Percentiles rank a stretch among this genome's conserved stretches.
Conservation (phyloP, 2,329 filamentous ascomycete genomes). For the Nannizziopsis barbatae region DNA sequence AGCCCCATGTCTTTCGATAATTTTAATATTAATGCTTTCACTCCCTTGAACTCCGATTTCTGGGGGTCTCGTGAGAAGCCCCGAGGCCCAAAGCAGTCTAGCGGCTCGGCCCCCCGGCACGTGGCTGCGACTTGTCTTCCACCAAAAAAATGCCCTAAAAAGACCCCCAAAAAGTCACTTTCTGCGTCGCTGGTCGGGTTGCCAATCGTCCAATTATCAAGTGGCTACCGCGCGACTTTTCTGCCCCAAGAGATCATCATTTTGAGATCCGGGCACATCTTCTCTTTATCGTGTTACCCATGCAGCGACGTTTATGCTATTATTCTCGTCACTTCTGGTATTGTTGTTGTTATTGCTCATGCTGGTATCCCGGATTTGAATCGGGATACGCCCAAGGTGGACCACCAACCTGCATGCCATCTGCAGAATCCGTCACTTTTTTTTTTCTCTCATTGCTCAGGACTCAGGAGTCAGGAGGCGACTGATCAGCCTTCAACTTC, state of each 20-base stretch:
- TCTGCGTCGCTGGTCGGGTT: neutral
- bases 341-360: neutral
- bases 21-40: no score
- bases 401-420: neutral
- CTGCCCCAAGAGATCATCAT: no score
- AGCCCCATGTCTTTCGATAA: no score
- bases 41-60: neutral
- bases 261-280: no score
- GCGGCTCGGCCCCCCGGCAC: neutral
- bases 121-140: slow-evolving; percentile 2
- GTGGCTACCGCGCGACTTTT: neutral
- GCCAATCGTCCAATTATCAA: neutral
- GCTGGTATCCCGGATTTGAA: neutral
- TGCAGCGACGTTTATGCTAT: slow-evolving; percentile 4
- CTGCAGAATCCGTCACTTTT: slow-evolving; percentile 4
- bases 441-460: no score
- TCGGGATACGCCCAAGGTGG: neutral
- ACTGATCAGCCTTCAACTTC: neutral
- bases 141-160: no score
- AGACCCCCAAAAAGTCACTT: neutral
- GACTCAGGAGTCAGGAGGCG: neutral
- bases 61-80: neutral
- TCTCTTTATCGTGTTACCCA: neutral
- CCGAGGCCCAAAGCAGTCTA: neutral
- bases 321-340: slow-evolving; percentile 4